Evolutionary conservation across 352 stramenopile species (phyloP).

Genomic region (Ophiocytium majus): DNA sequence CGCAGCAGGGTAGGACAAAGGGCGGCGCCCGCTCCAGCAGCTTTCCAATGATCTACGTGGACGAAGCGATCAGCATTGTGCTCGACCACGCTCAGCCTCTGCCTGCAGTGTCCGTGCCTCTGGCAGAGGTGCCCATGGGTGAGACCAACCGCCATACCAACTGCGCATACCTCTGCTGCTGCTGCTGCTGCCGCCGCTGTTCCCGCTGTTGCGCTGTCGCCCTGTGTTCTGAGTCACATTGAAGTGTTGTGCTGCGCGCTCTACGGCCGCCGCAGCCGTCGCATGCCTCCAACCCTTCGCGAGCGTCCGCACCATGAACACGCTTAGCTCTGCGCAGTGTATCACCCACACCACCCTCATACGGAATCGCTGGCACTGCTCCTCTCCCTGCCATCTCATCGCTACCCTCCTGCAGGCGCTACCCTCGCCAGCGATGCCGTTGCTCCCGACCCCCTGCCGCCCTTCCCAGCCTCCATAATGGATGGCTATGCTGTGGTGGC

Average conservation of each 20-base stretch:
- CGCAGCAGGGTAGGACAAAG: no score
- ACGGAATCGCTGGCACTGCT: neutral
- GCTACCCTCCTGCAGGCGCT: neutral
- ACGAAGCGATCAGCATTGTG: slow-evolving; percentile 48
- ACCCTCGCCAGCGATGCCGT: slow-evolving; percentile 29
- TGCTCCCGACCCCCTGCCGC: slow-evolving; percentile 71
- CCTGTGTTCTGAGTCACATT: no score
- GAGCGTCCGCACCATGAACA: no score
- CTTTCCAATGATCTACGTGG: slow-evolving; percentile 56
- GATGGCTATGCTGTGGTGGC: slow-evolving; percentile 90
- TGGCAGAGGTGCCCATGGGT: slow-evolving; percentile 46
- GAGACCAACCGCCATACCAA: no score
- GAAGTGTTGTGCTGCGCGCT: no score
- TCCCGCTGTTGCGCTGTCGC: neutral
- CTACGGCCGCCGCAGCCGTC: no score
- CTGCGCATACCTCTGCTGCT: neutral
- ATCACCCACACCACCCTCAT: neutral
- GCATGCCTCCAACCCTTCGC: no score
- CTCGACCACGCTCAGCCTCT: slow-evolving; percentile 43
- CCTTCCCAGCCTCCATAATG: slow-evolving; percentile 94
- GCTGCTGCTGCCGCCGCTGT: no score
- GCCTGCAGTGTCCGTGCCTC: slow-evolving; percentile 32
- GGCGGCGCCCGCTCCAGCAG: slow-evolving; percentile 37
- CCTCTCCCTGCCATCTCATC: neutral
- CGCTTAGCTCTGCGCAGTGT: no score